A percentile compares a stretch with the other conserved stretches of the same genome.
phyloP scores from a whole-genome alignment of 2,329 filamentous ascomycete genomes.

The Calonectria montana region DNA sequence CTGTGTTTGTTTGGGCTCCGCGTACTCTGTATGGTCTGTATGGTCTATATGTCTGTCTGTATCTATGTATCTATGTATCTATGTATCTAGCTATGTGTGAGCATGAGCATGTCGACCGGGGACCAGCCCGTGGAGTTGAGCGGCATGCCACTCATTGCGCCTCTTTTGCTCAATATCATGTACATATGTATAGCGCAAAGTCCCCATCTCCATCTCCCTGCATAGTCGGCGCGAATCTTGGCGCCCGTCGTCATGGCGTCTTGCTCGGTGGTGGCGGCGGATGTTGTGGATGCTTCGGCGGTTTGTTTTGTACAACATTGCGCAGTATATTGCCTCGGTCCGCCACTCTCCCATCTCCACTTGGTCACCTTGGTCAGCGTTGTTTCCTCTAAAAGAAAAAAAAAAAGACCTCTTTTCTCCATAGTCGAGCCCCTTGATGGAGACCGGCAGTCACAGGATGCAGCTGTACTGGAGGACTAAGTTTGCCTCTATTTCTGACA shows the following conservation, averaged over 20 bases:
- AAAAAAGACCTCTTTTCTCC: background rate
- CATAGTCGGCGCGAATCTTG: background rate
- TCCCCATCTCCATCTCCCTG: constrained; percentile 4
- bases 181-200: background rate
- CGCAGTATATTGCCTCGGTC: background rate
- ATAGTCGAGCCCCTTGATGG: background rate
- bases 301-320: background rate
- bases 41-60: too few relatives aligned
- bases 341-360: background rate
- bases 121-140: background rate
- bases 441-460: background rate
- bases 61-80: too few relatives aligned
- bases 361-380: background rate
- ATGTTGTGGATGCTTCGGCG: background rate
- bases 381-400: background rate
- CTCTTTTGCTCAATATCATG: background rate
- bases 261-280: background rate
- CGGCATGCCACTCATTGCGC: background rate
- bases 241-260: background rate
- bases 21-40: too few relatives aligned
- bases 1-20: too few relatives aligned
- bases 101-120: too few relatives aligned
- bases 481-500: background rate
- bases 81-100: too few relatives aligned
- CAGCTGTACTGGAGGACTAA: background rate